phyloP scores from a whole-genome alignment of 2,329 filamentous ascomycete genomes.

The Elsinoe ampelina region DNA sequence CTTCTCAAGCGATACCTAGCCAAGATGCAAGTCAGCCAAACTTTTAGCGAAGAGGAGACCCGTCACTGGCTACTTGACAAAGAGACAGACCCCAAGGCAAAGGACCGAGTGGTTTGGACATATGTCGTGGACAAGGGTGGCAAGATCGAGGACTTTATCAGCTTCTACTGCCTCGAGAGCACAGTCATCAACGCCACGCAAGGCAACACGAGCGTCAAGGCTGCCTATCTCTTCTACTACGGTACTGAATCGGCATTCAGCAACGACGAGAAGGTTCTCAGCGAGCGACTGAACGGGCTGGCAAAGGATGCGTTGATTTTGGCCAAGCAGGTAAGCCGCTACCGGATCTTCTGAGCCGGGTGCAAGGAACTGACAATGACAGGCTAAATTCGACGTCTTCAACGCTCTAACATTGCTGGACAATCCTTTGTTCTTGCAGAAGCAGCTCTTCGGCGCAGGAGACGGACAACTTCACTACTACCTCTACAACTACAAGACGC shows the following conservation, averaged over 20 bases:
- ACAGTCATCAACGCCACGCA: constrained; percentile 77
- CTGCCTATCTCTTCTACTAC: constrained; percentile 97
- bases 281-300: constrained; percentile 65
- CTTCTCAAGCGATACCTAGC: constrained; percentile 68
- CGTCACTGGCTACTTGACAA: constrained; percentile 80
- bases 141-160: constrained; percentile 90
- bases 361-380: constrained; percentile 12
- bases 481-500: constrained; percentile 90
- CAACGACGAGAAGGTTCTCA: constrained; percentile 41
- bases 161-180: constrained; percentile 85
- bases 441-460: constrained; percentile 89
- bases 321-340: constrained; percentile 65
- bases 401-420: constrained; percentile 91
- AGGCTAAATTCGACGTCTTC: constrained; percentile 84
- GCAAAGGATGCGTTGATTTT: constrained; percentile 79
- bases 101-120: constrained; percentile 82
- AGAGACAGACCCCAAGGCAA: constrained; percentile 39
- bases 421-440: constrained; percentile 83
- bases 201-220: constrained; percentile 72
- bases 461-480: constrained; percentile 96
- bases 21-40: constrained; percentile 75
- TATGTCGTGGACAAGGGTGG: constrained; percentile 71
- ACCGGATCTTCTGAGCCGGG: no score
- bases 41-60: constrained; percentile 70
- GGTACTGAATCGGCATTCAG: constrained; percentile 69